Evolutionary conservation across 164 flowering plant species (phyloP).

Genomic region (Akebia trifoliata): DNA sequence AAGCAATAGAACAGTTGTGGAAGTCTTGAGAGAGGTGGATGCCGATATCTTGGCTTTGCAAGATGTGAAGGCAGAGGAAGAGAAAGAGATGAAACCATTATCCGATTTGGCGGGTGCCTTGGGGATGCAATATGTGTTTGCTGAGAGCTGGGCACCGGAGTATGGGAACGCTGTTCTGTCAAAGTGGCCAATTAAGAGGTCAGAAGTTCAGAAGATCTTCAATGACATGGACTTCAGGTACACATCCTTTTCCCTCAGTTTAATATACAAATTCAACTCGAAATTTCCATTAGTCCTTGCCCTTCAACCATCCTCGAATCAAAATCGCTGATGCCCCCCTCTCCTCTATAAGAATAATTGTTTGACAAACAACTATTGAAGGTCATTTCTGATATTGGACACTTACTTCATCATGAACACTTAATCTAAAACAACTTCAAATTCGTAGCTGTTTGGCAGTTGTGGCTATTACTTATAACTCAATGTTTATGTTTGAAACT

Average conservation of each 20-base stretch:
- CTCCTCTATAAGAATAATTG: too few species aligned
- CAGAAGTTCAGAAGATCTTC: slow-evolving; percentile 72
- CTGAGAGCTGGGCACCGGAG: slow-evolving; percentile 98
- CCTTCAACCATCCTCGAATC: neutral
- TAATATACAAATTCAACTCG: neutral
- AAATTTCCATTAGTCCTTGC: neutral
- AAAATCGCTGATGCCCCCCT: too few species aligned
- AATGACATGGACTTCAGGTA: slow-evolving; percentile 90
- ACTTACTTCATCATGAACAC: too few species aligned
- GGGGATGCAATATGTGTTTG: slow-evolving; percentile 92
- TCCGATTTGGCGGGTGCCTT: slow-evolving; percentile 77
- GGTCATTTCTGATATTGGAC: too few species aligned
- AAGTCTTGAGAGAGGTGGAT: slow-evolving; percentile 72
- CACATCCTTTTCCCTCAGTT: neutral
- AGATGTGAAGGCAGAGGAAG: slow-evolving; percentile 94
- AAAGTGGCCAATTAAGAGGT: slow-evolving; percentile 82
- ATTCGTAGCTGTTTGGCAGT: too few species aligned
- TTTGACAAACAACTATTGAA: too few species aligned
- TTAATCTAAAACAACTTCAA: too few species aligned
- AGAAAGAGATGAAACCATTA: slow-evolving; percentile 78
- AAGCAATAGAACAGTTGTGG: slow-evolving; percentile 48
- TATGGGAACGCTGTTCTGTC: slow-evolving; percentile 89
- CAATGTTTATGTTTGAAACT: too few species aligned
- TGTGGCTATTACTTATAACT: too few species aligned
- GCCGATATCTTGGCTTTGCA: slow-evolving; percentile 86